phyloP scores from a whole-genome alignment of 805 yeast genomes.

The Kazachstania viticola region DNA sequence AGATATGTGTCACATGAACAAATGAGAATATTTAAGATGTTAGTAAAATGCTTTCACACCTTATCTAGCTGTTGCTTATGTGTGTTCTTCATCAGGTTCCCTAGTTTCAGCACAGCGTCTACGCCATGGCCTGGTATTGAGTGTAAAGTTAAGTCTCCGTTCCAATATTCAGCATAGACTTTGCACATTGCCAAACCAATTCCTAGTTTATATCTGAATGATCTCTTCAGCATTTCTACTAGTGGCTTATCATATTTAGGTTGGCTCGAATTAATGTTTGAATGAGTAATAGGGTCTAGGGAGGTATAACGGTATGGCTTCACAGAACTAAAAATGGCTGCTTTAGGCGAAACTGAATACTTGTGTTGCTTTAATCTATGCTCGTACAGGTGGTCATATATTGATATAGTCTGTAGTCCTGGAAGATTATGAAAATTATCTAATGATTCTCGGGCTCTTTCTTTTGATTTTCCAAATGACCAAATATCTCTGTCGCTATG shows the following conservation, averaged over 20 bases:
- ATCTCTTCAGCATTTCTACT: conserved; percentile 54
- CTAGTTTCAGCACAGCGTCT: conserved; percentile 70
- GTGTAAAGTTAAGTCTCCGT: conserved; percentile 73
- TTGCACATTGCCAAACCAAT: conserved; percentile 88
- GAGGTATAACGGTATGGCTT: conserved; percentile 30
- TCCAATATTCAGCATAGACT: conserved; percentile 94
- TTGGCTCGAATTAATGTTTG: conserved; percentile 15
- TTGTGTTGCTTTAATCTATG: no score
- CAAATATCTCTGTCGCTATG: conserved; percentile 48
- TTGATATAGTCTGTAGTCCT: conserved; percentile 36
- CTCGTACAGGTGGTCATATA: conserved; percentile 16
- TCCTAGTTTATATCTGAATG: conserved; percentile 67
- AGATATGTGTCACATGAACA: no score
- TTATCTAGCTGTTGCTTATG: conserved; percentile 60
- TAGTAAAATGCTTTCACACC: no score
- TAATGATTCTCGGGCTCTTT: conserved; percentile 45
- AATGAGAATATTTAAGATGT: no score
- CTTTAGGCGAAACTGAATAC: not conserved
- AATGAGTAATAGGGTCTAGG: conserved; percentile 23
- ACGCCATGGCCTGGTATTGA: conserved; percentile 87
- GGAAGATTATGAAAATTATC: conserved; percentile 61
- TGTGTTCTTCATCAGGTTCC: conserved; percentile 61
- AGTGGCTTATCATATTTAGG: conserved; percentile 36
- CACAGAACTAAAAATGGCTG: conserved; percentile 3
- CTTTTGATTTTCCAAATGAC: conserved; percentile 75